A percentile compares a stretch with the other conserved stretches of the same genome.
Evolutionary conservation across 164 flowering plant genomes (phyloP).

Genomic region (Stephania cephalantha): DNA sequence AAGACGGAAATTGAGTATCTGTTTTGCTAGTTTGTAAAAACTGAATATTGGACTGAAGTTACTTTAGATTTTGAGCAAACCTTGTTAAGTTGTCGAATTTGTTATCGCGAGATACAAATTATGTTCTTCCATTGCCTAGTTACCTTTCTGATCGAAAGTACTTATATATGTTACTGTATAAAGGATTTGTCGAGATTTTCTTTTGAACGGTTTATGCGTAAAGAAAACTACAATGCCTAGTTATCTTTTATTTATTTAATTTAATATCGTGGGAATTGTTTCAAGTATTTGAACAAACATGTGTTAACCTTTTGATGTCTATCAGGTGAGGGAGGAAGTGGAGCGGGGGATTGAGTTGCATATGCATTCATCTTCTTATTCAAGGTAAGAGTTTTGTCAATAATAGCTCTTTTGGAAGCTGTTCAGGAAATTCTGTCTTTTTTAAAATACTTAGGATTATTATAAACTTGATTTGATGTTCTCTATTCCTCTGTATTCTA

Average conservation of each 20-base stretch:
- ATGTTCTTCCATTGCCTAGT: background rate
- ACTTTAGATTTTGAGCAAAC: background rate
- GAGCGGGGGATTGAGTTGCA: constrained; percentile 21
- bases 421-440: background rate
- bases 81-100: background rate
- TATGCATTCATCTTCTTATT: constrained; percentile 12
- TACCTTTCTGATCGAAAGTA: background rate
- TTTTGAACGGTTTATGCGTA: no score
- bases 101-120: background rate
- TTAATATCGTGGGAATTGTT: background rate
- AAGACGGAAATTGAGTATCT: constrained; percentile 9
- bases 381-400: constrained; percentile 31
- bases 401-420: background rate
- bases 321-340: constrained; percentile 55
- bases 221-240: no score
- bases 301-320: constrained; percentile 9
- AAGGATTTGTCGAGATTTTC: background rate
- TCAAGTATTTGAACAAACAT: background rate
- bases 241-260: no score
- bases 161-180: background rate
- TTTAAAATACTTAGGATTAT: no score
- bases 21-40: background rate
- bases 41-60: background rate
- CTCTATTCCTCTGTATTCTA: constrained; percentile 15
- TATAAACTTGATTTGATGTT: no score